Evolutionary conservation across 805 yeast species (phyloP).

Genomic region (Metschnikowia koreensis): DNA sequence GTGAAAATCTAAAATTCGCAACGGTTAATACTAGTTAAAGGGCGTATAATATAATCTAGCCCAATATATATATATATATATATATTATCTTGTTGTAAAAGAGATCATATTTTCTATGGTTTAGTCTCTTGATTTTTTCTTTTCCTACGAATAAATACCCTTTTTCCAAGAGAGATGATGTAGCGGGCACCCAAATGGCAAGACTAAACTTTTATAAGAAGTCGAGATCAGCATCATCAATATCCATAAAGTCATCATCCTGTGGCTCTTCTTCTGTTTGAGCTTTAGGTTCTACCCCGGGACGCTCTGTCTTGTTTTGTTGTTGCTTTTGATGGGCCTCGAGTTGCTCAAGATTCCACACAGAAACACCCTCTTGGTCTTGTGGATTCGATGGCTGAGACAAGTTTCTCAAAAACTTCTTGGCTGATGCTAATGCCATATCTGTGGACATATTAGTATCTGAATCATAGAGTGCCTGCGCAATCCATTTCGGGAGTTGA

Average conservation of each 20-base stretch:
- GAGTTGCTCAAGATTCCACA: conserved; percentile 80
- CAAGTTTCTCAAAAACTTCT: conserved; percentile 84
- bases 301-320: conserved; percentile 22
- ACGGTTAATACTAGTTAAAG: no score
- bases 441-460: conserved; percentile 92
- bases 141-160: no score
- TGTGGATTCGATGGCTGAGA: conserved; percentile 91
- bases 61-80: no score
- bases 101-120: not conserved
- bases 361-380: conserved; percentile 92
- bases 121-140: not conserved
- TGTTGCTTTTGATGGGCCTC: conserved; percentile 56
- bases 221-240: conserved; percentile 47
- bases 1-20: no score
- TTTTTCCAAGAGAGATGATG: no score
- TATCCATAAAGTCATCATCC: conserved; percentile 44
- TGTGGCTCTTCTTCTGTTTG: conserved; percentile 14
- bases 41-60: no score
- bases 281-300: conserved; percentile 9
- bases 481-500: conserved; percentile 96
- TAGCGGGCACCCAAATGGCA: no score
- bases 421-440: conserved; percentile 95
- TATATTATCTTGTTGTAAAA: no score
- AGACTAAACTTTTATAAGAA: conserved; percentile 17
- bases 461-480: conserved; percentile 87